Base-by-base conservation (phyloP, 73 alveolate genomes). In the Paramecium sexaurelia region DNA sequence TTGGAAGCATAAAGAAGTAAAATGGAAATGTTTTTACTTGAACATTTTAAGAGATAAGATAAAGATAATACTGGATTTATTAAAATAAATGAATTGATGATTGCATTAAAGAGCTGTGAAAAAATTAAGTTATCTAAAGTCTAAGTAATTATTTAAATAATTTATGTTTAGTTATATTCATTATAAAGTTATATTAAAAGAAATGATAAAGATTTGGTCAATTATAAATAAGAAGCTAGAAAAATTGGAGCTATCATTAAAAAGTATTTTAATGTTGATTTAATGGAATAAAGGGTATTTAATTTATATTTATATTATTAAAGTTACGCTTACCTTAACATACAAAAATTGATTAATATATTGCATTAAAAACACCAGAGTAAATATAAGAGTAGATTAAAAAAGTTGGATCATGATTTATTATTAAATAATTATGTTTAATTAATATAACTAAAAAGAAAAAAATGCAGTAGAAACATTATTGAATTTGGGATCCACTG, bases 171-270 rank as follows among this genome's bases (percentile, higher is more conserved):
- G 94, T 36, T 82, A 10, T 88, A 68, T 47, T 55, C 87, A 36
- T 43, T 88, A 27, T 29, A 88, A 57, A 88, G 94, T 22, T 88
- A 56, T 57, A 88, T 88, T 22, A 88, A 69, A 47, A 88, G 83
- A 55, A 84, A 88, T 27, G 89, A 66, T 26, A 88, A 88, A 19
- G 69, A 40, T 17, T 56, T 13, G 19, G 78, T 88, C 7, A 32
- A 75, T 36, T 88, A 88, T 29, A 75, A 68, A 33, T 37, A 75
- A 29, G 89, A 88, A 88, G 78, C 94, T 29, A 69, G 94, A 68
- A 69, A 68, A 15, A 56, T 88, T 17, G 91, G 88, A 24, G 85
- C 94, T 8, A 88, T 88, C 3, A 67, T 88, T n/a, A 88, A 88
- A 37, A 88, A 88, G 24, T 88, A 13, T 66, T 88, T 88, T 24